Base-by-base conservation (phyloP, 2,329 filamentous ascomycete species). In the Cercospora zeina region DNA sequence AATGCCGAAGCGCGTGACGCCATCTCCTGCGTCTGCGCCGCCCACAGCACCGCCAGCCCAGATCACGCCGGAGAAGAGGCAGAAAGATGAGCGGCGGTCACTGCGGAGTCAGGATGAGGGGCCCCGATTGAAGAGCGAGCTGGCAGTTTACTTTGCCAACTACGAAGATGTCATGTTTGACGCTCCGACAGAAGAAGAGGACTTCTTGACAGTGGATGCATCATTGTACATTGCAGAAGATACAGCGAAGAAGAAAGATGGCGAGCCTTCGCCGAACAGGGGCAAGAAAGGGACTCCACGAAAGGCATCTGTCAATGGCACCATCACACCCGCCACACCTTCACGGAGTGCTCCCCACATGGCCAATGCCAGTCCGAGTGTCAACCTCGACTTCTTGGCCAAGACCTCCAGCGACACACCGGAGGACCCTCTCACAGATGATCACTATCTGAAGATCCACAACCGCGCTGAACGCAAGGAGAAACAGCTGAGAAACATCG, bases 81-180 rank as follows among this genome's bases (percentile, higher is more conserved):
- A 69, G 63, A 74, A 67, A 69, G 70, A 86, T 64, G 87, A 90
- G 68, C 89, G 85, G 75, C 80, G 93, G 71, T 93, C 91, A 73
- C 80, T 97, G 74, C 86, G 93, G 65, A 96, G 91, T 57, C 90
- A 96, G 71, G 91, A 96, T 73, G 84, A 84, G 71, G 89, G 89
- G 10, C 88, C 88, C 56, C 84, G 91, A 69, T 88, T 92, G 78
- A 96, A 96, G 82, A 97, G 92, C 77, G 93, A 97, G 73, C 82
- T 97, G 64, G 88, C 92, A 37, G 85, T 87, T 53, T 97, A 96
- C 78, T 97, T 97, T 73, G 87, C 90, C 57, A 93, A 96, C 72
- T 97, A 96, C 76, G 93, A 97, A 77, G 91, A 96, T 74, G 85
- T 97, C 68, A 91, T 97, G 77, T 92, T 90, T 65, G 90, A 96